Percentiles rank a stretch among this genome's conserved stretches.
Conservation (phyloP, 306 rosid species). For the Glycine latifolia region DNA sequence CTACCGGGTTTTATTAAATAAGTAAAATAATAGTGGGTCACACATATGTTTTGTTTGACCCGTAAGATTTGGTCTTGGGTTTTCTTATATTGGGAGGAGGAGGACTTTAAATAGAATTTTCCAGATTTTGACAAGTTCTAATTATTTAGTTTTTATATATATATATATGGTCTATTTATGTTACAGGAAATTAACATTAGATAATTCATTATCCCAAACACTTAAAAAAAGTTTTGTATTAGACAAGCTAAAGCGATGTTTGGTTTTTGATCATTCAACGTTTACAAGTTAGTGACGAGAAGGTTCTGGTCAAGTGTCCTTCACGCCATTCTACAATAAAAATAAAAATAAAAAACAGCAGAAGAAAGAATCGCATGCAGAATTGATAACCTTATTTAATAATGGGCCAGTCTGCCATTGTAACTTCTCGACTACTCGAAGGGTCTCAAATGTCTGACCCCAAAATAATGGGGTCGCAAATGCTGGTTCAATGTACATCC, state of each 20-base stretch:
- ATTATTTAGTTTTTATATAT: not conserved
- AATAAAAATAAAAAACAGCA: not conserved
- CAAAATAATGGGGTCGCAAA: not conserved
- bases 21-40: slow-evolving; percentile 4
- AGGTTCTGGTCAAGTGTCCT: not conserved
- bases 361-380: not conserved
- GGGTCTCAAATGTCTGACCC: not conserved
- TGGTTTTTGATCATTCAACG: not conserved
- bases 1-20: not conserved
- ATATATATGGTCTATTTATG: not conserved
- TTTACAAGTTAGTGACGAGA: not conserved
- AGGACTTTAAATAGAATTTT: not conserved
- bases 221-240: not conserved
- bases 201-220: no score
- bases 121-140: not conserved
- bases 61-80: not conserved
- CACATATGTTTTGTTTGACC: not conserved
- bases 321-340: not conserved
- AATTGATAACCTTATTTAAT: not conserved
- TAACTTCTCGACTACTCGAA: not conserved
- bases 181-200: not conserved
- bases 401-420: not conserved
- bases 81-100: not conserved
- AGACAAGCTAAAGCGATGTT: not conserved
- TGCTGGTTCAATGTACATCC: slow-evolving; percentile 3